Percentiles rank a stretch among this genome's conserved stretches.
phyloP scores from a whole-genome alignment of 2,329 filamentous ascomycete species.

The Trichothecium roseum region DNA sequence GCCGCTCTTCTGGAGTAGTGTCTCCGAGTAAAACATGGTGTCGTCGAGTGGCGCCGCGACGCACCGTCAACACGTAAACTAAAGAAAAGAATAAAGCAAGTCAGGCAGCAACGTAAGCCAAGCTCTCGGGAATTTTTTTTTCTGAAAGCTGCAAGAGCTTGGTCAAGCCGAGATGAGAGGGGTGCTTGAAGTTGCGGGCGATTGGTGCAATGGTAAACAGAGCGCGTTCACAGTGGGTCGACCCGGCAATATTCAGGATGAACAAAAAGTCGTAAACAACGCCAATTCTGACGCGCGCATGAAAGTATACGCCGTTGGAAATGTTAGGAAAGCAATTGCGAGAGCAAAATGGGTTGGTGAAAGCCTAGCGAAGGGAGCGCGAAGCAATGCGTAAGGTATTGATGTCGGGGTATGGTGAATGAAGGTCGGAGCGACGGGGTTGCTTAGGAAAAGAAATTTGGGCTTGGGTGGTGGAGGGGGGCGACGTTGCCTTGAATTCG shows the following conservation, averaged over 20 bases:
- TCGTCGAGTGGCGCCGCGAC: constrained; percentile 17
- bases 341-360: neutral
- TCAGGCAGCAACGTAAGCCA: too few species aligned
- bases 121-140: too few species aligned
- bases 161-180: neutral
- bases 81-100: neutral
- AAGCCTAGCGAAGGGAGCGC: neutral
- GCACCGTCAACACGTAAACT: constrained; percentile 1
- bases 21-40: constrained; percentile 96
- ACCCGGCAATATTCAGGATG: neutral
- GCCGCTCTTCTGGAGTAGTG: constrained; percentile 90
- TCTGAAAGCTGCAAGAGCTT: too few species aligned
- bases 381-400: neutral
- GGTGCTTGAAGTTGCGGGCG: neutral
- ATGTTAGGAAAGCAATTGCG: neutral
- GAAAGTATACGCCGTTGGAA: neutral
- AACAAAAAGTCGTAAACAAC: neutral
- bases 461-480: constrained; percentile 15
- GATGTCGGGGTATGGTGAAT: constrained; percentile 7
- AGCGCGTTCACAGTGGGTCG: neutral
- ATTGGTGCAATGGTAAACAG: neutral
- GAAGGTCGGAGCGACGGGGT: constrained; percentile 6
- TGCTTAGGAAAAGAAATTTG: constrained; percentile 6
- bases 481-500: constrained; percentile 12
- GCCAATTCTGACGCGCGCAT: neutral